Conservation (phyloP, 306 rosid species). For the Inga leiocalycina region DNA sequence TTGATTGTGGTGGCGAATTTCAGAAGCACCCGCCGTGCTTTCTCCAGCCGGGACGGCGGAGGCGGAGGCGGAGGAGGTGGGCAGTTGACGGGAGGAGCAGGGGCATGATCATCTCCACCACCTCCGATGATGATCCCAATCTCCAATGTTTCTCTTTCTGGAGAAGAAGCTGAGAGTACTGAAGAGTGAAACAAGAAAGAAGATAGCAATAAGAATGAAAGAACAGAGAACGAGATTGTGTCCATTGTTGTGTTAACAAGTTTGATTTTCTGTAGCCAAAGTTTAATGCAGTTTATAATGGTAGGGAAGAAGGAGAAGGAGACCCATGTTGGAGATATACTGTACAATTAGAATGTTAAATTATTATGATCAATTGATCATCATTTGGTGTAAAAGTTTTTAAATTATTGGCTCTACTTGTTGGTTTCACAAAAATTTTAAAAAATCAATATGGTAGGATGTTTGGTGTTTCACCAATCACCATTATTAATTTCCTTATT, state of each 20-base stretch:
- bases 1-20: neutral
- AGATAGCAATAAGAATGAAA: slow-evolving; percentile 27
- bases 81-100: neutral
- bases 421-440: neutral
- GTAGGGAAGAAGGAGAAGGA: neutral
- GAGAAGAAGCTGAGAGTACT: neutral
- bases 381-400: neutral
- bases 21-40: slow-evolving; percentile 27
- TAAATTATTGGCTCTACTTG: neutral
- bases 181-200: slow-evolving; percentile 13
- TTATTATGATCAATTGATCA: neutral
- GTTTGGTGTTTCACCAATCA: neutral
- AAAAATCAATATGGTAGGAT: neutral
- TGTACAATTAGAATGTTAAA: neutral
- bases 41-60: slow-evolving; percentile 7
- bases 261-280: neutral
- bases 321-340: neutral
- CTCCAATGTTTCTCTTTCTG: slow-evolving; percentile 43
- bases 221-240: slow-evolving; percentile 16
- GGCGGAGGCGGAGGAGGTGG: neutral
- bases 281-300: neutral
- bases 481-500: neutral
- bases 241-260: slow-evolving; percentile 36
- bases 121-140: slow-evolving; percentile 43
- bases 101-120: slow-evolving; percentile 31